phyloP scores from a whole-genome alignment of 1,139 yeast genomes.

The Lodderomyces orthopsilosis region DNA sequence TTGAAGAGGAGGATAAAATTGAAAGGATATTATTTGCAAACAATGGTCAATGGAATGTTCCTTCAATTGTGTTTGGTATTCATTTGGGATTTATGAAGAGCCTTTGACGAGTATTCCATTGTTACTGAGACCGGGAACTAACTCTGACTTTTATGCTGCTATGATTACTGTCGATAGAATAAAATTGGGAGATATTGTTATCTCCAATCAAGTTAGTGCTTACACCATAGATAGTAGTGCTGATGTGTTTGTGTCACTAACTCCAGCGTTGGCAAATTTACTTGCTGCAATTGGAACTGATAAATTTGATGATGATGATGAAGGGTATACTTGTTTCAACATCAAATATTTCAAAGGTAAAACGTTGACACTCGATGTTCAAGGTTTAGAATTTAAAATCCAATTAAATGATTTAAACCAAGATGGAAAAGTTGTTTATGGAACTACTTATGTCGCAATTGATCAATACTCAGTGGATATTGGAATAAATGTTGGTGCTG shows the following conservation, averaged over 20 bases:
- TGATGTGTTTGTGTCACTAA: constrained; percentile 19
- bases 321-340: constrained; percentile 13
- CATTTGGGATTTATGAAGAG: constrained; percentile 16
- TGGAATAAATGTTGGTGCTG: constrained; percentile 17
- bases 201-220: constrained; percentile 17
- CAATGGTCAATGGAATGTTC: constrained; percentile 13
- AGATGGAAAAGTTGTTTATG: constrained; percentile 12
- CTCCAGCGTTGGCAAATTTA: constrained; percentile 19
- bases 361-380: constrained; percentile 16
- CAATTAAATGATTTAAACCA: constrained; percentile 19
- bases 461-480: constrained; percentile 15
- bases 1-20: constrained; percentile 17
- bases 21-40: constrained; percentile 16
- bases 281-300: constrained; percentile 9
- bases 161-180: constrained; percentile 20
- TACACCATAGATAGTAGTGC: constrained; percentile 23
- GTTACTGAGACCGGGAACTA: constrained; percentile 1
- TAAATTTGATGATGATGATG: constrained; percentile 4
- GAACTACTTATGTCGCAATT: constrained; percentile 14
- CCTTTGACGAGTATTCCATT: constrained; percentile 20
- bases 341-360: constrained; percentile 8
- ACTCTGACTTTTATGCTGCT: constrained; percentile 12
- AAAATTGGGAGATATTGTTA: constrained; percentile 13
- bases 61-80: constrained; percentile 20
- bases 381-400: constrained; percentile 19